Conservation (phyloP, 2,329 filamentous ascomycete genomes). For the Pseudogymnoascus sp. region DNA sequence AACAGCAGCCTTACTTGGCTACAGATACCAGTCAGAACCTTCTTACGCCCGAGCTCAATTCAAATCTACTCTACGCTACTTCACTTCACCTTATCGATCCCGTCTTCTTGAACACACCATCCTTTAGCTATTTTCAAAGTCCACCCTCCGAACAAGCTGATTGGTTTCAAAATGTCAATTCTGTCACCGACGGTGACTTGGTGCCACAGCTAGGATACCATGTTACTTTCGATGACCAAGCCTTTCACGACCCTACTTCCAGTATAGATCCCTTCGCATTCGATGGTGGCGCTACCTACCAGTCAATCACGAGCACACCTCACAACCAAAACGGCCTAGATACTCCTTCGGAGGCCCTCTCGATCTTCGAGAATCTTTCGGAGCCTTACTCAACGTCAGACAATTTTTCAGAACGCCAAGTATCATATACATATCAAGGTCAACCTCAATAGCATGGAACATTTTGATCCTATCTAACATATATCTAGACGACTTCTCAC, state of each 20-base stretch:
- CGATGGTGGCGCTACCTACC: background rate
- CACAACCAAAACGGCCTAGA: background rate
- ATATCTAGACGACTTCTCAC: constrained; percentile 1
- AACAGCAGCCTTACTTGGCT: background rate
- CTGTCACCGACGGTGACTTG: background rate
- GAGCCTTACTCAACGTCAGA: background rate
- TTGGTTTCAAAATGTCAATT: constrained; percentile 4
- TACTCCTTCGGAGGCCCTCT: background rate
- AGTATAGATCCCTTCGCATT: background rate
- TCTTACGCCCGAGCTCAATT: background rate
- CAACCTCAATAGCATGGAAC: background rate
- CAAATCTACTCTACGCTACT: constrained; percentile 7
- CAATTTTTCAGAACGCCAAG: background rate
- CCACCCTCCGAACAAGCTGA: background rate
- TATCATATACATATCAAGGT: constrained; percentile 8
- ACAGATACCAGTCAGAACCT: constrained; percentile 9
- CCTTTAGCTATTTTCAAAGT: background rate
- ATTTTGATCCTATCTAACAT: background rate
- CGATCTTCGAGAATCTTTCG: background rate
- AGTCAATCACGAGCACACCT: background rate
- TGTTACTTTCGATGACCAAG: constrained; percentile 1
- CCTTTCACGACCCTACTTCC: background rate
- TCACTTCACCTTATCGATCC: constrained; percentile 17
- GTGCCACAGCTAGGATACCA: background rate
- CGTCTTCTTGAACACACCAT: background rate